Evolutionary conservation across 805 yeast species (phyloP), one percentile per base, ranked within the genome.

Genomic region (Nakazawaea laoshanensis): DNA sequence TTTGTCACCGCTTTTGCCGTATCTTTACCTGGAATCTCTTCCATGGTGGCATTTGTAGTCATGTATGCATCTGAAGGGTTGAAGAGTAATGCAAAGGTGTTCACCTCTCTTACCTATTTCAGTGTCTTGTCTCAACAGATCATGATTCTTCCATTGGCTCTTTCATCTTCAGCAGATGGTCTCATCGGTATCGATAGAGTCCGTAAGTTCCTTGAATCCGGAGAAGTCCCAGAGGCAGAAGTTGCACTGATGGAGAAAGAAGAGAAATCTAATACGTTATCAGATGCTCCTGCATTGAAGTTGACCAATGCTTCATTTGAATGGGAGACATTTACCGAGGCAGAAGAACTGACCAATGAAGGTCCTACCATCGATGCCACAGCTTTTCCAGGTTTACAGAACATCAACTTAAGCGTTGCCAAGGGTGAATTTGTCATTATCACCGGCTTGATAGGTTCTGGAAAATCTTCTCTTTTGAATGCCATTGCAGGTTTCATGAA

Each of bases 361-460:
- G 11, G 23, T 9, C 21, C 8, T 7, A n/a, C 25, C 15, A 19
- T 35, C 16, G 19, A 37, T 21, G 32, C 38, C 20, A 43, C 64
- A 37, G 33, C 43, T 17, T 65, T 65, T 48, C 41, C 64, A 29
- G 70, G 86, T 43, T 49, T 77, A 52, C 38, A 47, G 24, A 44
- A 80, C 47, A 52, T 82, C 33, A 59, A 71, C 40, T 54, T 83
- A 19, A 46, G 53, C 1, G 57, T 83, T 27, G 52, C 61, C 30
- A 67, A 68, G 36, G 80, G 81, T 10, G 89, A 82, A 45, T 69
- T 84, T 29, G 55, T 83, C 5, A 75, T 78, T 33, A 65, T 81
- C 13, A 78, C 86, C 1, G 94, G 94, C 13, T 55, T 75, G 2
- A 77, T 83, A 44, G 94, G 94, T 8, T 66, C 85, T 2, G 94